Base-by-base conservation (phyloP, 2,329 filamentous ascomycete genomes). In the Arthrobotrys pseudoclavata region DNA sequence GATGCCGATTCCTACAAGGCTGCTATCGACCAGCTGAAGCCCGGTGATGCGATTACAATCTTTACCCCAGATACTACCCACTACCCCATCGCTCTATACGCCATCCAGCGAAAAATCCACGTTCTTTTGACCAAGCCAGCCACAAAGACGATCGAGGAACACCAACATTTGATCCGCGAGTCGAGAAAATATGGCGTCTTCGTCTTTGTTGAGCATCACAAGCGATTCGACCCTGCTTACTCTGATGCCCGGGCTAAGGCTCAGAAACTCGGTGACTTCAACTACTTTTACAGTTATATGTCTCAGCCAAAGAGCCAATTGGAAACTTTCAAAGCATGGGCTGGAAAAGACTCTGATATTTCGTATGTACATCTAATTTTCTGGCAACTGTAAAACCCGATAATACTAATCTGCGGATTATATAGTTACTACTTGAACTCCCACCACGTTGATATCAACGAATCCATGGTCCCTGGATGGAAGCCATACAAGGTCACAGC, bases 221-320 rank as follows among this genome's bases (percentile, higher is more conserved):
- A 97, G 87, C 93, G 95, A 72, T 97, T 91, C 85, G 94, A 97
- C 84, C 94, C 94, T 1, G 93, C 93, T 22, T 97, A 97, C 86
- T 89, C 92, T 13, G 94, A 97, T 84, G 95, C 95, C 13, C 89
- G 91, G 61, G 91, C 91, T 85, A 90, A 91, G 81, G 92, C 93
- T 13, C 86, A 89, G 82, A 89, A 87, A 66, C 86, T 97, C 6
- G 94, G 94, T 80, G 93, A 97, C 85, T 97, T 97, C 89, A 97
- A 97, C 87, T 97, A 97, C 87, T 97, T 97, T 84, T 97, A 97
- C 88, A 91, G 89, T 81, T 97, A 97, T 88, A 97, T 97, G 94
- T 93, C 90, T 61, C 94, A 97, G 86, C 92, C 91, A 77, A 97
- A 96, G 86, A 93, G 88, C 62, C 94, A 97, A 85, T 88, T 97